These are phyloP conservation scores for Babesia ovata DNA, from an alignment of 169 alveolate genomes.

Conservation along the genomic window DNA sequence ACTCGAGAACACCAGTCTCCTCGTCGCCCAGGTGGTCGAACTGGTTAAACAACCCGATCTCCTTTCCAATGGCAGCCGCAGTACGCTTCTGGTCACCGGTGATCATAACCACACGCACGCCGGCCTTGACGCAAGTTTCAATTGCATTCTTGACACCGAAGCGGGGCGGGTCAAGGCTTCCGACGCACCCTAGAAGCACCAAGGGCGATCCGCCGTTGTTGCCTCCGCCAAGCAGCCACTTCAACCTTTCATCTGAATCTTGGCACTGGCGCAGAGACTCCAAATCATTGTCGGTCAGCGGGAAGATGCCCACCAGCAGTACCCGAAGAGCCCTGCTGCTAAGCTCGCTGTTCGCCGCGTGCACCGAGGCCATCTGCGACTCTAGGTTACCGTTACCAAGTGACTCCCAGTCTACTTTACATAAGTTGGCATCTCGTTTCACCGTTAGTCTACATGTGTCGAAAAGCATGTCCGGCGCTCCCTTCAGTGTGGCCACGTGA, in stretches of 20 bases:
- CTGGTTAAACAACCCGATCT: constrained; percentile 81
- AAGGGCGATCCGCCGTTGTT: constrained; percentile 51
- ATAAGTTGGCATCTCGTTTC: constrained; percentile 31
- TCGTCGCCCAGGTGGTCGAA: constrained; percentile 42
- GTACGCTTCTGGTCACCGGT: constrained; percentile 98
- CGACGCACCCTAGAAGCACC: constrained; percentile 82
- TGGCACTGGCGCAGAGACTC: constrained; percentile 66
- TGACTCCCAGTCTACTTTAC: constrained; percentile 23
- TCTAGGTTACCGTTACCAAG: background rate
- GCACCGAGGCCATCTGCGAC: constrained; percentile 2
- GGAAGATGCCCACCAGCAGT: constrained; percentile 83
- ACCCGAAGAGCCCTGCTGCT: constrained; percentile 85
- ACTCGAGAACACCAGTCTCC: constrained; percentile 45
- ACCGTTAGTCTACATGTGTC: constrained; percentile 18
- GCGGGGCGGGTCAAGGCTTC: constrained; percentile 95
- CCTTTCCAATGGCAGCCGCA: constrained; percentile 94
- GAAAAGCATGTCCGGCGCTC: constrained; percentile 86
- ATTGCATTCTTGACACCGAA: constrained; percentile 97
- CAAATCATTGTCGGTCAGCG: constrained; percentile 79
- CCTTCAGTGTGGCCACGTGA: constrained; percentile 88
- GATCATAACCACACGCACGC: constrained; percentile 98
- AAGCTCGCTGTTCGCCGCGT: constrained; percentile 67
- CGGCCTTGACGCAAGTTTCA: constrained; percentile 91
- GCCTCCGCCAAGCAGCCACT: constrained; percentile 48
- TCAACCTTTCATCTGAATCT: constrained; percentile 83